A percentile compares a stretch with the other conserved stretches of the same genome.
Conservation (phyloP, 1,139 yeast species). For the Suhomyces yuchorum region DNA sequence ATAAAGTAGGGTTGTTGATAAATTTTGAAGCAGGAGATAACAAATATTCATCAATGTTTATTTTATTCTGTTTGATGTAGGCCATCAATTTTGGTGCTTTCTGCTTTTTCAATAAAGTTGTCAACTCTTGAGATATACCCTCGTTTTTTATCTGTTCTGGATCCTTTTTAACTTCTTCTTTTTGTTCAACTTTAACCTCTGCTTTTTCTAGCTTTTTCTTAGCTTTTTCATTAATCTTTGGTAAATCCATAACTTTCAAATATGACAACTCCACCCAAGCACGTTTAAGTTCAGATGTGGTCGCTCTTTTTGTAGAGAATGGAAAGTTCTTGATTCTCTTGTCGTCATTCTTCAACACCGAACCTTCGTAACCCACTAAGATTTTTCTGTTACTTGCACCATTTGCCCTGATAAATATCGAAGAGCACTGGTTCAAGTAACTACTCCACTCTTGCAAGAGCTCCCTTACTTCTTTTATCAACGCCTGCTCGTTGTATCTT, state of each 20-base stretch:
- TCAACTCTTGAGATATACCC: constrained; percentile 58
- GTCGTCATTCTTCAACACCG: constrained; percentile 52
- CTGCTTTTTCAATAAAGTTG: constrained; percentile 64
- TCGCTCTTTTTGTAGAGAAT: constrained; percentile 87
- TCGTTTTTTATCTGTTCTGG: constrained; percentile 34
- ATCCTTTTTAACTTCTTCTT: constrained; percentile 19
- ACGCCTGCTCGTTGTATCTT: constrained; percentile 85
- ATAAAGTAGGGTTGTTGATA: constrained; percentile 64
- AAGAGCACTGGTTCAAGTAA: constrained; percentile 58
- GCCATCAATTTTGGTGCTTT: constrained; percentile 74
- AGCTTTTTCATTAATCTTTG: constrained; percentile 44
- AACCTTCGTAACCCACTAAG: constrained; percentile 66
- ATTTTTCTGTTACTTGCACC: constrained; percentile 70
- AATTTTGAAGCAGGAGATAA: constrained; percentile 59
- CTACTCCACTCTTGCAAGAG: constrained; percentile 66
- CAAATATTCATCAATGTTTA: constrained; percentile 50
- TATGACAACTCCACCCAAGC: constrained; percentile 84
- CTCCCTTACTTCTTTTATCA: constrained; percentile 73
- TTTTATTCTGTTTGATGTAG: constrained; percentile 59
- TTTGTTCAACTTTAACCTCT: not conserved
- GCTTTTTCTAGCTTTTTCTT: constrained; percentile 22
- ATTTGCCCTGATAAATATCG: constrained; percentile 82
- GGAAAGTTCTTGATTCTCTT: constrained; percentile 70
- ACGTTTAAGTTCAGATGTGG: constrained; percentile 74
- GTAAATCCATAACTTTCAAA: constrained; percentile 56